These are phyloP conservation scores for Phytophthora melonis DNA, from an alignment of 352 stramenopile genomes.

Conservation along the genomic window DNA sequence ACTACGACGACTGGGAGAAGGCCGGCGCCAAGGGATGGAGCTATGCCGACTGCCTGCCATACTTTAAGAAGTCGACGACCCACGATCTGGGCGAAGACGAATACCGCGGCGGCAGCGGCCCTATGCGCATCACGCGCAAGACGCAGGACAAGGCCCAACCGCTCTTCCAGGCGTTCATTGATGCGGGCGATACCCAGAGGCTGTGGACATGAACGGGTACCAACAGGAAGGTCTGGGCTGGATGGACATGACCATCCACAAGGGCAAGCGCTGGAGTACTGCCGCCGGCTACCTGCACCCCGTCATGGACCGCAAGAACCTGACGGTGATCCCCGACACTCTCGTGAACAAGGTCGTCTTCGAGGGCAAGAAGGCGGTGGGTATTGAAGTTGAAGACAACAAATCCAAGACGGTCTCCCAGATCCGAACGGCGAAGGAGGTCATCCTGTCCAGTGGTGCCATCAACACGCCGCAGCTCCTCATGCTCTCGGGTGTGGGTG, in stretches of 20 bases:
- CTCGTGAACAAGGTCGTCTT: constrained; percentile 85
- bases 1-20: constrained; percentile 83
- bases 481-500: constrained; percentile 84
- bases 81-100: constrained; percentile 70
- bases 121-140: constrained; percentile 68
- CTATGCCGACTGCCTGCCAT: constrained; percentile 82
- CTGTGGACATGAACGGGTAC: constrained; percentile 88
- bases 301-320: constrained; percentile 57
- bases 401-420: constrained; percentile 53
- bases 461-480: constrained; percentile 89
- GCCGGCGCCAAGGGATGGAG: constrained; percentile 76
- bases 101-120: constrained; percentile 76
- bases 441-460: constrained; percentile 86
- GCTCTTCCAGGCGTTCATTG: constrained; percentile 87
- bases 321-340: constrained; percentile 78
- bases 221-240: constrained; percentile 87
- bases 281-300: constrained; percentile 73
- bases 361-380: constrained; percentile 71
- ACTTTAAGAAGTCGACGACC: constrained; percentile 83
- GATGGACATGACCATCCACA: constrained; percentile 88
- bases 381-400: constrained; percentile 73
- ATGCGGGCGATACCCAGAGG: constrained; percentile 74
- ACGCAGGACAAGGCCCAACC: constrained; percentile 64
- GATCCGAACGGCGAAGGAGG: constrained; percentile 73
- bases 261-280: constrained; percentile 78